Conservation (phyloP, 345 rosid genomes). For the Litchi chinensis region DNA sequence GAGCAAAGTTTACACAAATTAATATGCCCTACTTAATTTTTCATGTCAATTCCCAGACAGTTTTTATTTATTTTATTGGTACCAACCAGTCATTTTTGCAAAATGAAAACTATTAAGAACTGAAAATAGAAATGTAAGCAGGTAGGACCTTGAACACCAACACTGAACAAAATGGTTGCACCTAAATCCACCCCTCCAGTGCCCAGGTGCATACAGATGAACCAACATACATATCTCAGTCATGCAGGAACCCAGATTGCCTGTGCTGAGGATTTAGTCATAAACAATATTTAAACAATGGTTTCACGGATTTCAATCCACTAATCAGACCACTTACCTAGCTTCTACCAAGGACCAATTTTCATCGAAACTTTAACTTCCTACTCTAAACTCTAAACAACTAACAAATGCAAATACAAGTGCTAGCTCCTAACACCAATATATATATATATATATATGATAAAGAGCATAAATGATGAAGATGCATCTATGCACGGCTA, state of each 20-base stretch:
- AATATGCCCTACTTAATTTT: not conserved
- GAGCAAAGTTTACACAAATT: not conserved
- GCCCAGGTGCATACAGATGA: not conserved
- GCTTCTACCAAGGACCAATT: not conserved
- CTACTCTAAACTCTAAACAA: not conserved
- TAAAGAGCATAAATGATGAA: not conserved
- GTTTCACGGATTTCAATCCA: not conserved
- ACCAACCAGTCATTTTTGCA: not conserved
- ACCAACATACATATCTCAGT: not conserved
- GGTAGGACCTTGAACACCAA: not conserved
- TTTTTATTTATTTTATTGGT: not conserved
- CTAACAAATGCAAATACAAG: not conserved
- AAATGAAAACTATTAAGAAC: not conserved
- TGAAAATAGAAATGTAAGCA: not conserved
- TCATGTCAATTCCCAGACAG: not conserved
- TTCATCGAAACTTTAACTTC: not conserved
- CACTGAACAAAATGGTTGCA: not conserved
- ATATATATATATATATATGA: no score
- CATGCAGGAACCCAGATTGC: not conserved
- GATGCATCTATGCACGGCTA: not conserved
- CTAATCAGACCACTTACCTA: not conserved
- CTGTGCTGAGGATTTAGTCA: not conserved
- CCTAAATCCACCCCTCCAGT: not conserved
- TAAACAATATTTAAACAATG: not conserved
- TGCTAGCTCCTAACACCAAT: not conserved